Conservation (phyloP, 176 grass and related monocot species). For the Metroxylon sagu region DNA sequence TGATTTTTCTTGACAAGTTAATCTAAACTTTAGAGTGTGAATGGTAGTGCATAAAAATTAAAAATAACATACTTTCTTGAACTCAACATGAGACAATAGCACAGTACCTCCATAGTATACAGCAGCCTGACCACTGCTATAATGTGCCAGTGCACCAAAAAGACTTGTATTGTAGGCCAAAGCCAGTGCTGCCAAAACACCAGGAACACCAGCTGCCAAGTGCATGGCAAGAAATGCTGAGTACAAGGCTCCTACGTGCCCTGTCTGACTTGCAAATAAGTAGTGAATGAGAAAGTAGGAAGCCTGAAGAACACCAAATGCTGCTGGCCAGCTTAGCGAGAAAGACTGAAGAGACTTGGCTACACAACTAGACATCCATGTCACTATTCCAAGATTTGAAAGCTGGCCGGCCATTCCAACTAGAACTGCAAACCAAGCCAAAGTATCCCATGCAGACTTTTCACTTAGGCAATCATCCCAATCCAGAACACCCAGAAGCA, state of each 20-base stretch:
- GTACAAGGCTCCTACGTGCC: conserved; percentile 75
- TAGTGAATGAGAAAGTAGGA: conserved; percentile 84
- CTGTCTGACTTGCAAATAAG: conserved; percentile 82
- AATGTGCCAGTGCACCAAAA: conserved; percentile 73
- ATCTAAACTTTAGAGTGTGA: neutral
- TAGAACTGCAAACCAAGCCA: conserved; percentile 76
- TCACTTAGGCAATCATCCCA: conserved; percentile 90
- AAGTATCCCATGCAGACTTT: conserved; percentile 85
- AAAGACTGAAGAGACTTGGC: conserved; percentile 56
- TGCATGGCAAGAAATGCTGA: conserved; percentile 86
- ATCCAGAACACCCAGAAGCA: conserved; percentile 68
- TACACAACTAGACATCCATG: conserved; percentile 76
- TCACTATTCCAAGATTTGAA: conserved; percentile 68
- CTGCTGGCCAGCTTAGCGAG: conserved; percentile 60
- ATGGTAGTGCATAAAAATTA: neutral
- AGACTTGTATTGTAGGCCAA: conserved; percentile 78
- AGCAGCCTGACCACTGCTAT: conserved; percentile 77
- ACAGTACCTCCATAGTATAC: conserved; percentile 91
- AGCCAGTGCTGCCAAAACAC: conserved; percentile 51
- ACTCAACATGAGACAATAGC: neutral
- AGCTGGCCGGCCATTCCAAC: conserved; percentile 83
- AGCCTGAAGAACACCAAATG: conserved; percentile 61
- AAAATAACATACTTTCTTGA: too few relatives aligned
- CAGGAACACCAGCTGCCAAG: conserved; percentile 60
- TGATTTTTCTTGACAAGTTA: too few relatives aligned